Evolutionary conservation across 208 protist genomes (phyloP).

Genomic region (Leishmania major): DNA sequence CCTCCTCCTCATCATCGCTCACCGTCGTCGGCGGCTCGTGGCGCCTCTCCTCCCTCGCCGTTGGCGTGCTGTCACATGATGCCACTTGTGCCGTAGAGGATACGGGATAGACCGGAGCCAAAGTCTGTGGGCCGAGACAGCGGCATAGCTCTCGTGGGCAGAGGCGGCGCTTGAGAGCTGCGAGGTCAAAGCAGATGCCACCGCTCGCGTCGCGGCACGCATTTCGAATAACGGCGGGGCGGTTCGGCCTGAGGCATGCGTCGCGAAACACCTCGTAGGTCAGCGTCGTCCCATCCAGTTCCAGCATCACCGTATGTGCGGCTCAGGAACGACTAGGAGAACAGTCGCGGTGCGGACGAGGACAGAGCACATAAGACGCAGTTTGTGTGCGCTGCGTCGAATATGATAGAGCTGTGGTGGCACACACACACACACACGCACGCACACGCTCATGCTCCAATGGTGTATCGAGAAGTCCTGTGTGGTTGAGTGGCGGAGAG

Average conservation of each 20-base stretch:
- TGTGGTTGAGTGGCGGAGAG: not conserved
- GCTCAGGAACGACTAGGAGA: not conserved
- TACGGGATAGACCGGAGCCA: slow-evolving; percentile 53
- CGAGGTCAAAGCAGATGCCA: slow-evolving; percentile 31
- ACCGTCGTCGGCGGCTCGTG: not conserved
- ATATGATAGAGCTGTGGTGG: not conserved
- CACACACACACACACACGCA: not conserved
- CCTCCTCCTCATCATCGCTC: not conserved
- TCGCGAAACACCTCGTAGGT: slow-evolving; percentile 69
- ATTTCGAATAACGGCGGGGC: slow-evolving; percentile 75
- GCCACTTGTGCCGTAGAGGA: not conserved
- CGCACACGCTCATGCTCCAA: not conserved
- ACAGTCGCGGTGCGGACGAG: not conserved
- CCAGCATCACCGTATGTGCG: slow-evolving; percentile 38
- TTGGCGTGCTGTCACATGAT: not conserved
- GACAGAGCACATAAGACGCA: not conserved
- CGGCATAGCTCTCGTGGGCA: slow-evolving; percentile 29
- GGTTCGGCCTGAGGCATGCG: slow-evolving; percentile 62
- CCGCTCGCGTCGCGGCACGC: slow-evolving; percentile 1
- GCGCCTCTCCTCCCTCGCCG: not conserved
- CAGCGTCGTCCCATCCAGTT: slow-evolving; percentile 58
- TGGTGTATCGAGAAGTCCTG: not conserved
- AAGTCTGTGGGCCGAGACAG: slow-evolving; percentile 34
- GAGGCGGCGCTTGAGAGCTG: slow-evolving; percentile 26
- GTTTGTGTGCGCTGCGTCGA: not conserved